phyloP scores from a whole-genome alignment of 257 asterid species.

The Pogostemon cablin region DNA sequence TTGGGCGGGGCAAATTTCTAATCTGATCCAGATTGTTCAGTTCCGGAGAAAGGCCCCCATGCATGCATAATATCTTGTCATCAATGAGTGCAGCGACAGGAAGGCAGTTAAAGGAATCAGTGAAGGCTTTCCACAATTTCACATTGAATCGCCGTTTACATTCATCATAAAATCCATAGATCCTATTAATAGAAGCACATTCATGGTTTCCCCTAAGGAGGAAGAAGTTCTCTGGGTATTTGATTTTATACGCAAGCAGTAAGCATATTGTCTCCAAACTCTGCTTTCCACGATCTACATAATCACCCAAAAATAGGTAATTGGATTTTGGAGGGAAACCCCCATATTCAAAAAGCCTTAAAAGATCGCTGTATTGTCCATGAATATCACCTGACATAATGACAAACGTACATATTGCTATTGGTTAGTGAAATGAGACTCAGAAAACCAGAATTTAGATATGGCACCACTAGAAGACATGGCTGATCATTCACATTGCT shows the following conservation, averaged over 20 bases:
- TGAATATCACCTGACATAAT: slow-evolving; percentile 58
- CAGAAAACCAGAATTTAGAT: neutral
- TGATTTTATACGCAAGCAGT: slow-evolving; percentile 62
- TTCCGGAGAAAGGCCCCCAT: slow-evolving; percentile 68
- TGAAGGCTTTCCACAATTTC: slow-evolving; percentile 65
- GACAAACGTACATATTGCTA: neutral
- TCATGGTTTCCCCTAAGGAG: slow-evolving; percentile 68
- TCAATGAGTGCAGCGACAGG: slow-evolving; percentile 67
- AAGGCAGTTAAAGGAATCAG: slow-evolving; percentile 61
- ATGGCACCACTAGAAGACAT: slow-evolving; percentile 13
- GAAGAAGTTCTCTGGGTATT: slow-evolving; percentile 58
- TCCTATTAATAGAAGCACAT: slow-evolving; percentile 63
- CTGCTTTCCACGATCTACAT: slow-evolving; percentile 63
- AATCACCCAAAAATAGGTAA: slow-evolving; percentile 62
- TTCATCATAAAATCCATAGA: slow-evolving; percentile 63
- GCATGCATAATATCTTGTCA: slow-evolving; percentile 67
- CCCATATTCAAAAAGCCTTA: slow-evolving; percentile 66
- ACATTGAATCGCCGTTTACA: slow-evolving; percentile 64
- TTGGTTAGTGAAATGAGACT: slow-evolving; percentile 25
- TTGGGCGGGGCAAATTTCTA: slow-evolving; percentile 58
- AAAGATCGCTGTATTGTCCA: slow-evolving; percentile 64
- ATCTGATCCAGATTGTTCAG: slow-evolving; percentile 54
- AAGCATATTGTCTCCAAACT: slow-evolving; percentile 67
- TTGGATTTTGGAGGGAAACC: slow-evolving; percentile 64
- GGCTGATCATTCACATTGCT: slow-evolving; percentile 21